Conservation (phyloP, 208 protist genomes). For the Leishmania martiniquensis region DNA sequence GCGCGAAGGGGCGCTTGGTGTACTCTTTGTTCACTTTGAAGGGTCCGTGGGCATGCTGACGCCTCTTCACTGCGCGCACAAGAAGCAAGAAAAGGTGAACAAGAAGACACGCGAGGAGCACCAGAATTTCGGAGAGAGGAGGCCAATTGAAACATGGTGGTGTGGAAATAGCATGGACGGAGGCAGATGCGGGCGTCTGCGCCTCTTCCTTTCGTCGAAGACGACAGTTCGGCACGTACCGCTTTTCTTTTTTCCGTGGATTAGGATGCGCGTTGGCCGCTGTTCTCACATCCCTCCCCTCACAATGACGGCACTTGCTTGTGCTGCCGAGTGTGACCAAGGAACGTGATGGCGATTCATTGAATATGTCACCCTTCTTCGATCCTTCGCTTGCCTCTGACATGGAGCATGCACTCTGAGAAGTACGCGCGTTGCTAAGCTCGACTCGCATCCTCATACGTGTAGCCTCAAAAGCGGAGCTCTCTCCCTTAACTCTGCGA, state of each 20-base stretch:
- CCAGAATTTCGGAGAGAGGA: background rate
- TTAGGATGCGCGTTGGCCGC: background rate
- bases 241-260: background rate
- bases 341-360: background rate
- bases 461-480: background rate
- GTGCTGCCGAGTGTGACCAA: background rate
- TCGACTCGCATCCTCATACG: background rate
- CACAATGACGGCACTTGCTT: background rate
- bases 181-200: background rate
- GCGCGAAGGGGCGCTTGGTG: background rate
- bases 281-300: background rate
- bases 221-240: background rate
- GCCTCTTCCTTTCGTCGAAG: background rate
- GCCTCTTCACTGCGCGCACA: background rate
- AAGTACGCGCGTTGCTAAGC: background rate
- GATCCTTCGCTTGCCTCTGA: background rate
- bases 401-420: background rate
- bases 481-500: background rate
- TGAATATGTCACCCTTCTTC: background rate
- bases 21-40: background rate
- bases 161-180: background rate
- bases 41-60: background rate
- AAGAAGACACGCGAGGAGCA: background rate
- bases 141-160: background rate
- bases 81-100: background rate